Percentiles rank a stretch among this genome's conserved stretches.
These are phyloP conservation scores for Blastobotrys terrestris DNA, from an alignment of 805 yeast species.

Conservation along the genomic window DNA sequence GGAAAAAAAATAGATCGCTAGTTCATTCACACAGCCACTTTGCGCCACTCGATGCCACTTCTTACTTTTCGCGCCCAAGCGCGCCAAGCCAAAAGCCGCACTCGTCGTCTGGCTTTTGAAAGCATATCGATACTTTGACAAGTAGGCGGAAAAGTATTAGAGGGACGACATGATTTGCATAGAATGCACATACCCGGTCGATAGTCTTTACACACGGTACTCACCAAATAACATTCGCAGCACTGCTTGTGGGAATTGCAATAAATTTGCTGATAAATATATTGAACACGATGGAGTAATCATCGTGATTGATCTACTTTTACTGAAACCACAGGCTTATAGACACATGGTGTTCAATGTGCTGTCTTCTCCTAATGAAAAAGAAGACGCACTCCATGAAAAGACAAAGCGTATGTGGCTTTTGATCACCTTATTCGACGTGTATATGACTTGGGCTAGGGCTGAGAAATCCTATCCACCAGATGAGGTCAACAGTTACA, in stretches of 20 bases:
- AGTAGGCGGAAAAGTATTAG: neutral
- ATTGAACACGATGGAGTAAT: constrained; percentile 85
- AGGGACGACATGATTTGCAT: constrained; percentile 72
- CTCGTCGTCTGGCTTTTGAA: neutral
- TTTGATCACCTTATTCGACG: constrained; percentile 72
- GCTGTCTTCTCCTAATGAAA: constrained; percentile 24
- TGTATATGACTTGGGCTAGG: constrained; percentile 86
- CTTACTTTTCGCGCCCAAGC: too few species aligned
- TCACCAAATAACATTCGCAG: constrained; percentile 73
- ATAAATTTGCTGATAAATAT: constrained; percentile 77
- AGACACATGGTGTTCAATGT: constrained; percentile 80
- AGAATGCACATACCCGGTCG: constrained; percentile 68
- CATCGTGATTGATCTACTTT: constrained; percentile 72
- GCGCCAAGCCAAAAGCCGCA: neutral
- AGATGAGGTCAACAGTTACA: constrained; percentile 7
- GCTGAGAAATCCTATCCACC: constrained; percentile 51
- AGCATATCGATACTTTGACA: neutral
- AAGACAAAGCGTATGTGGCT: constrained; percentile 44
- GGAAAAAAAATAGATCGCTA: too few species aligned
- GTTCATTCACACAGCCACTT: too few species aligned
- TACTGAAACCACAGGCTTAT: constrained; percentile 73
- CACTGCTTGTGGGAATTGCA: constrained; percentile 69
- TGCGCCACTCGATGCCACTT: too few species aligned
- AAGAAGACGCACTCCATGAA: constrained; percentile 13
- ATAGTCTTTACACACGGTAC: constrained; percentile 62